Conservation (phyloP, 2,329 filamentous ascomycete species). For the Onygena corvina region DNA sequence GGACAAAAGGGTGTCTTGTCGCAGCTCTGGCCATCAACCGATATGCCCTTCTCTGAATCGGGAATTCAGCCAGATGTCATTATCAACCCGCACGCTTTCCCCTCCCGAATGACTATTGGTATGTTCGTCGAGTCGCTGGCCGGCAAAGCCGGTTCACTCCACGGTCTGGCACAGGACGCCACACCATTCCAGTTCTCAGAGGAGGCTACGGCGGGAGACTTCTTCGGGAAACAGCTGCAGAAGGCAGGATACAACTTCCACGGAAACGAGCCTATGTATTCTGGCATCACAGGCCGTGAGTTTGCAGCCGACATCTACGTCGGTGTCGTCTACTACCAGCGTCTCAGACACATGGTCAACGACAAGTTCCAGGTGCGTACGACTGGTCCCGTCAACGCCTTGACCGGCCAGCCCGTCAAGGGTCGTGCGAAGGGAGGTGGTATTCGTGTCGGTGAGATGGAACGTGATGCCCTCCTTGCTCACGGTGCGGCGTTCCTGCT, state of each 20-base stretch:
- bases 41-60: slow-evolving; percentile 94
- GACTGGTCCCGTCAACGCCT: slow-evolving; percentile 77
- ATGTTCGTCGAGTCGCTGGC: slow-evolving; percentile 98
- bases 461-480: slow-evolving; percentile 85
- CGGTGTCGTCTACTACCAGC: slow-evolving; percentile 95
- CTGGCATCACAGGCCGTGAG: slow-evolving; percentile 88
- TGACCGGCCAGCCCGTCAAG: slow-evolving; percentile 94
- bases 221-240: slow-evolving; percentile 89
- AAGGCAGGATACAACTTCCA: slow-evolving; percentile 96
- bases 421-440: slow-evolving; percentile 91
- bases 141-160: slow-evolving; percentile 84
- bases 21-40: slow-evolving; percentile 84
- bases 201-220: slow-evolving; percentile 80
- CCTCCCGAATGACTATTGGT: slow-evolving; percentile 97
- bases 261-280: slow-evolving; percentile 98
- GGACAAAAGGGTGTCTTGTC: slow-evolving; percentile 96
- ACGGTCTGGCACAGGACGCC: slow-evolving; percentile 89
- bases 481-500: slow-evolving; percentile 91
- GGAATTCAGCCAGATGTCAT: slow-evolving; percentile 96
- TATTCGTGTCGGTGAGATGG: slow-evolving; percentile 99
- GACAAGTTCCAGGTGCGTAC: slow-evolving; percentile 98
- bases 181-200: slow-evolving; percentile 94
- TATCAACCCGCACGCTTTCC: slow-evolving; percentile 99
- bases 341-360: slow-evolving; percentile 98
- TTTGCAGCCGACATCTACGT: slow-evolving; percentile 92